Conservation (phyloP, 257 asterid genomes). For the Penstemon barbatus region DNA sequence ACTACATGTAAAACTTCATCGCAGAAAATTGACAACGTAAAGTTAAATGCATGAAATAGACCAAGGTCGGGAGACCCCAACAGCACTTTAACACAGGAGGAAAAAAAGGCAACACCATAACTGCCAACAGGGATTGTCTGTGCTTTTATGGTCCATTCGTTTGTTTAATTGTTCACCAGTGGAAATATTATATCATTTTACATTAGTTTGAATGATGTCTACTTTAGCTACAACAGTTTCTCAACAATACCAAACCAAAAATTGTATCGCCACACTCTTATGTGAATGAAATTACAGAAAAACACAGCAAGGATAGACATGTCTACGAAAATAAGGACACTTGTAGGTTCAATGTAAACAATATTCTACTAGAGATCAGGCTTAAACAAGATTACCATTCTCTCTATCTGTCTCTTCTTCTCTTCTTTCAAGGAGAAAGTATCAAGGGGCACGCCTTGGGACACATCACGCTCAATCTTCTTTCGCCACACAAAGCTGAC, state of each 20-base stretch:
- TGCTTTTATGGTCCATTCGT: background rate
- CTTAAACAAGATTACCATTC: conserved; percentile 50
- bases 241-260: background rate
- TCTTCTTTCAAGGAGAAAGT: conserved; percentile 73
- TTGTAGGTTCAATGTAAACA: background rate
- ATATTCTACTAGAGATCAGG: background rate
- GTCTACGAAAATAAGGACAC: background rate
- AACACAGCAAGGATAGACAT: conserved; percentile 12
- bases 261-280: background rate
- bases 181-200: background rate
- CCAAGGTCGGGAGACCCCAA: too few relatives aligned
- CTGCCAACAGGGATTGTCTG: background rate
- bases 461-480: conserved; percentile 73
- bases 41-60: too few relatives aligned
- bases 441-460: conserved; percentile 74
- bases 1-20: background rate
- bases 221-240: background rate
- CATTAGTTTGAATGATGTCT: background rate
- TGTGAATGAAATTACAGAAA: background rate
- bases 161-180: conserved; percentile 5
- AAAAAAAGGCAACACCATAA: background rate
- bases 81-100: too few relatives aligned
- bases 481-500: conserved; percentile 88
- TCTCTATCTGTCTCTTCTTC: conserved; percentile 72
- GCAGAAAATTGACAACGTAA: background rate